A percentile compares a stretch with the other conserved stretches of the same genome.
phyloP scores from a whole-genome alignment of 345 rosid species.

The Hibiscus syriacus region DNA sequence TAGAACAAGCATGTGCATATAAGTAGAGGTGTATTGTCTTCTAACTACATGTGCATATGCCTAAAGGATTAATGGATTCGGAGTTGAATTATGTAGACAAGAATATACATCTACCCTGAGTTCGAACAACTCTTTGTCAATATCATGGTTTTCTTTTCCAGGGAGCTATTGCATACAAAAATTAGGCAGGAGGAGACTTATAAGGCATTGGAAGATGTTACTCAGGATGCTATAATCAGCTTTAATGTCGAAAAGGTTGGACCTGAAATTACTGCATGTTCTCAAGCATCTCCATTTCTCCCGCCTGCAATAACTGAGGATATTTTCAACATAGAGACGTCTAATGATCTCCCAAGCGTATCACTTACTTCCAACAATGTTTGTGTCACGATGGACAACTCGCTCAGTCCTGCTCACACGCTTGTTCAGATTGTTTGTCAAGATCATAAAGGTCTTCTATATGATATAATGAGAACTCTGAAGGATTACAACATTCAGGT shows the following conservation, averaged over 20 bases:
- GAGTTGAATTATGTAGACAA: not conserved
- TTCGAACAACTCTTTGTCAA: no score
- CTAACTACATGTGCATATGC: no score
- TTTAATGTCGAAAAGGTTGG: conserved; percentile 74
- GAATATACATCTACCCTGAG: no score
- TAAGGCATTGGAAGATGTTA: conserved; percentile 33
- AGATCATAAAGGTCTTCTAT: conserved; percentile 90
- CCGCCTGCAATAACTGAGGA: conserved; percentile 52
- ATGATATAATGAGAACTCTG: conserved; percentile 87
- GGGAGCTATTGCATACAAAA: conserved; percentile 73
- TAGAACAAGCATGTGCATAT: not conserved
- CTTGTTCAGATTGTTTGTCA: conserved; percentile 78
- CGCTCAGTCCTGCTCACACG: conserved; percentile 73
- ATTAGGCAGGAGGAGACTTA: conserved; percentile 59
- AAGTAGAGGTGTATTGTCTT: not conserved
- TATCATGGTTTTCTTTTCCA: conserved; percentile 13
- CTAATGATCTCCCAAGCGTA: conserved; percentile 30
- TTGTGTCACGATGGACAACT: conserved; percentile 68
- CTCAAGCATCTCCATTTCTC: conserved; percentile 53
- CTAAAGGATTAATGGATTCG: not conserved
- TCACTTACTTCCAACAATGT: conserved; percentile 32
- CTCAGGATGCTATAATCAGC: conserved; percentile 57
- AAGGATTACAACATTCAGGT: conserved; percentile 96
- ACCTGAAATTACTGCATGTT: conserved; percentile 62
- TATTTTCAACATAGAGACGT: conserved; percentile 34